Percentiles rank a stretch among this genome's conserved stretches.
Evolutionary conservation across 768 basidiomycete species (phyloP).

Genomic region (Kwoniella shandongensis): DNA sequence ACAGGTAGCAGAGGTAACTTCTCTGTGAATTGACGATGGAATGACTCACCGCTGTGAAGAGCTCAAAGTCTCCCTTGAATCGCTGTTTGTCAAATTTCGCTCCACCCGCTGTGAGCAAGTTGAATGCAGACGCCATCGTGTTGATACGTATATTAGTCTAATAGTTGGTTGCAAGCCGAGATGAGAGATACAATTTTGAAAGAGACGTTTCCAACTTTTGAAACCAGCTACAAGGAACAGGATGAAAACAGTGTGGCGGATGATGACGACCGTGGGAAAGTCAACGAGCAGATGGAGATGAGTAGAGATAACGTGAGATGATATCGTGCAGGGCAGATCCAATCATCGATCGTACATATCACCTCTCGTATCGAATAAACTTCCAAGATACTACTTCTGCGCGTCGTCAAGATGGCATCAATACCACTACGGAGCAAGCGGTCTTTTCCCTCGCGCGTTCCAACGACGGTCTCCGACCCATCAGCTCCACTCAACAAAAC

Average conservation of each 20-base stretch:
- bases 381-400: too few relatives aligned
- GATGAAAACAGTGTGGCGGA: not conserved
- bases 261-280: slow-evolving; percentile 1
- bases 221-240: not conserved
- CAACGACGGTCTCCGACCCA: too few relatives aligned
- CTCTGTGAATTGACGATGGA: too few relatives aligned
- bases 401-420: too few relatives aligned
- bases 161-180: not conserved
- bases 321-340: too few relatives aligned
- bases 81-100: slow-evolving; percentile 69
- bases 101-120: slow-evolving; percentile 82
- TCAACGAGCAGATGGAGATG: too few relatives aligned
- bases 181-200: not conserved
- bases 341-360: too few relatives aligned
- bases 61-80: slow-evolving; percentile 63
- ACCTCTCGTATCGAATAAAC: too few relatives aligned
- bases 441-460: too few relatives aligned
- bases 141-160: not conserved
- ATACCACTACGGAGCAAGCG: too few relatives aligned
- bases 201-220: slow-evolving; percentile 1
- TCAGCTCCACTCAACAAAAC: too few relatives aligned
- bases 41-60: slow-evolving; percentile 58
- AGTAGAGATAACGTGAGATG: not conserved
- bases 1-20: too few relatives aligned
- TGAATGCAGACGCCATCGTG: slow-evolving; percentile 62